A percentile compares a stretch with the other conserved stretches of the same genome.
Conservation (phyloP, 805 yeast species). For the Teunomyces kruisii region DNA sequence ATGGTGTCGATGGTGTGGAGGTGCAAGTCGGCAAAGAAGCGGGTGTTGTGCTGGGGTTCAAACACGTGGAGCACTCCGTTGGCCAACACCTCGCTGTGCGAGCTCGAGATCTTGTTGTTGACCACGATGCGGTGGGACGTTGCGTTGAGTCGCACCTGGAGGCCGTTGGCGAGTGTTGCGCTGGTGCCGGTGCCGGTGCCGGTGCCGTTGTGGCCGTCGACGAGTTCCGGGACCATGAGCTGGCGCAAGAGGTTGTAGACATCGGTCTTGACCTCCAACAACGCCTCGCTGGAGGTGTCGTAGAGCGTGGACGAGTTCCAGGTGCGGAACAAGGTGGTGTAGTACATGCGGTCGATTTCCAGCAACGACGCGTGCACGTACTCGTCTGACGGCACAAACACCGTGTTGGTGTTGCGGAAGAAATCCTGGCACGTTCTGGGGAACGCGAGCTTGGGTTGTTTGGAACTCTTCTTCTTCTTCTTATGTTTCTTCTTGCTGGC, state of each 20-base stretch:
- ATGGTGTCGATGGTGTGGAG: conserved; percentile 24
- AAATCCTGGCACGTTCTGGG: conserved; percentile 29
- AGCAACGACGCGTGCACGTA: conserved; percentile 24
- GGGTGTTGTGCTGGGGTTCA: conserved; percentile 9
- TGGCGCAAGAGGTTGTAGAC: conserved; percentile 23
- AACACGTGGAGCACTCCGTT: conserved; percentile 39
- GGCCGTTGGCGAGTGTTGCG: not conserved
- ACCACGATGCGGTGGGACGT: conserved; percentile 12
- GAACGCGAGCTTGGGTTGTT: conserved; percentile 3
- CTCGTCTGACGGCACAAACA: conserved; percentile 37
- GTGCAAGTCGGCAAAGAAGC: conserved; percentile 22
- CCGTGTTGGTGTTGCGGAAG: conserved; percentile 23
- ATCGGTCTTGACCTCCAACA: conserved; percentile 30
- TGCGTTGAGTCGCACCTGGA: not conserved
- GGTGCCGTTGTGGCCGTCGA: conserved; percentile 33
- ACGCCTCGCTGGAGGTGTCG: conserved; percentile 30
- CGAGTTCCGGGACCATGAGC: conserved; percentile 24
- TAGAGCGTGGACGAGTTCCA: conserved; percentile 10
- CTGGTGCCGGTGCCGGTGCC: conserved; percentile 10
- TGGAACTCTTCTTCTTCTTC: not conserved
- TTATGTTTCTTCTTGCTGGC: conserved; percentile 9
- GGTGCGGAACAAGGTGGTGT: conserved; percentile 9
- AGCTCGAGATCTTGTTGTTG: conserved; percentile 18
- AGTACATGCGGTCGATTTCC: conserved; percentile 27
- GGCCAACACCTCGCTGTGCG: conserved; percentile 19